These are phyloP conservation scores for Deinandra increscens DNA, from an alignment of 129 eudicot species.

Conservation along the genomic window DNA sequence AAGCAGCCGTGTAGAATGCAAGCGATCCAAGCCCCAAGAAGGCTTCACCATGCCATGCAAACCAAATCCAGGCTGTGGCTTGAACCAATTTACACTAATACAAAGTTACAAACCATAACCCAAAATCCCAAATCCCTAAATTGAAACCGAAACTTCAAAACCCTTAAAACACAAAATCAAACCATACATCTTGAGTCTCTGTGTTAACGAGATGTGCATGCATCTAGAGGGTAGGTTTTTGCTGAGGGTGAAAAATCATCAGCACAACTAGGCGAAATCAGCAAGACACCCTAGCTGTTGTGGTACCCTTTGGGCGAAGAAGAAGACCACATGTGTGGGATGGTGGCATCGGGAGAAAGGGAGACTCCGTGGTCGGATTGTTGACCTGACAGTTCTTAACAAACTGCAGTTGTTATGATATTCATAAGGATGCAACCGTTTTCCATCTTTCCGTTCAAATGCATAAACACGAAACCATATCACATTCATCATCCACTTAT, in stretches of 20 bases:
- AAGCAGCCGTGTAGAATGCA: not conserved
- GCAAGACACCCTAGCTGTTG: not conserved
- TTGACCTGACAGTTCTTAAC: not conserved
- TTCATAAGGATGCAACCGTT: not conserved
- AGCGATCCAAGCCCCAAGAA: not conserved
- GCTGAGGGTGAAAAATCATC: not conserved
- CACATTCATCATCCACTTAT: slow-evolving; percentile 23
- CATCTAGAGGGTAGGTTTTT: too few relatives aligned
- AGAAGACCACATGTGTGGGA: too few relatives aligned
- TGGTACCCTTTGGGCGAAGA: not conserved
- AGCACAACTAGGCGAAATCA: not conserved
- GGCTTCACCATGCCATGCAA: not conserved
- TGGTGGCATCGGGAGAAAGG: not conserved
- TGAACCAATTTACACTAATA: not conserved
- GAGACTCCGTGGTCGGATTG: not conserved
- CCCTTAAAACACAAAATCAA: too few relatives aligned
- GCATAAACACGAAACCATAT: slow-evolving; percentile 24
- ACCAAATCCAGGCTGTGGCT: not conserved
- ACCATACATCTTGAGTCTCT: too few relatives aligned
- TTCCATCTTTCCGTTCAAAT: not conserved
- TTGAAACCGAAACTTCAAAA: too few relatives aligned
- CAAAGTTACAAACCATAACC: not conserved
- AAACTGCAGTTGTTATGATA: not conserved
- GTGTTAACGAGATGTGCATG: too few relatives aligned
- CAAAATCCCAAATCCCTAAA: too few relatives aligned